Conservation (phyloP, 1,284 basidiomycete genomes). For the Boletus austroedulis region DNA sequence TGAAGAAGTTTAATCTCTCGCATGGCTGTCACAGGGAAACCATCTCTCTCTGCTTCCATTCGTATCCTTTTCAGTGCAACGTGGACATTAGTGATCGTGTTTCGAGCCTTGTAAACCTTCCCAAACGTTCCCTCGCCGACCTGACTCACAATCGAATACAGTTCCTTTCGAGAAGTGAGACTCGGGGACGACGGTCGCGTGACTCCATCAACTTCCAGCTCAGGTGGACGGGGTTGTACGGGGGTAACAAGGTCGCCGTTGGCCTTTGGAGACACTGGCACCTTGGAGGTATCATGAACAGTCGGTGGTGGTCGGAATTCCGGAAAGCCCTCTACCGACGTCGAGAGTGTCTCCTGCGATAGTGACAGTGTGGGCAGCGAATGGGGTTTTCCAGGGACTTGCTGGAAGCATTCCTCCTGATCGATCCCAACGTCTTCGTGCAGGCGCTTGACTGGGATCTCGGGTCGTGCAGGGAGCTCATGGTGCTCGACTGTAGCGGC, state of each 20-base stretch:
- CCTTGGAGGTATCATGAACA: slow-evolving; percentile 21
- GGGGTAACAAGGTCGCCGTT: slow-evolving; percentile 24
- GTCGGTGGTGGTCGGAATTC: slow-evolving; percentile 19
- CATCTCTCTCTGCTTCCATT: slow-evolving; percentile 97
- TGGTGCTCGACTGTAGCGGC: slow-evolving; percentile 6
- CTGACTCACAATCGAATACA: slow-evolving; percentile 89
- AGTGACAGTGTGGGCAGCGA: neutral
- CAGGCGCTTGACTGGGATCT: slow-evolving; percentile 29
- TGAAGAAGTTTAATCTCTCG: slow-evolving; percentile 98
- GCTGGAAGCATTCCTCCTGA: slow-evolving; percentile 19
- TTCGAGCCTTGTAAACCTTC: slow-evolving; percentile 97
- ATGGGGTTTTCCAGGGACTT: slow-evolving; percentile 1
- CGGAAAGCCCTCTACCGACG: slow-evolving; percentile 6
- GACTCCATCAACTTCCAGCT: slow-evolving; percentile 27
- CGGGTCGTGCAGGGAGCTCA: slow-evolving; percentile 21
- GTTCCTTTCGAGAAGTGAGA: slow-evolving; percentile 45
- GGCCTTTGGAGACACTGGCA: slow-evolving; percentile 25
- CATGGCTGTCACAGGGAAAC: slow-evolving; percentile 99
- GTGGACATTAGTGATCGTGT: slow-evolving; percentile 67
- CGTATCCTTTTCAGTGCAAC: slow-evolving; percentile 97
- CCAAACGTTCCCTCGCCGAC: slow-evolving; percentile 99
- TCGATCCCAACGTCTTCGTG: slow-evolving; percentile 28
- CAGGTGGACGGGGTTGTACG: slow-evolving; percentile 22
- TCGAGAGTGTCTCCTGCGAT: slow-evolving; percentile 11
- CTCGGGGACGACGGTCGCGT: slow-evolving; percentile 38